Evolutionary conservation across 1,139 yeast genomes (phyloP).

Genomic region (Pichia sp.): DNA sequence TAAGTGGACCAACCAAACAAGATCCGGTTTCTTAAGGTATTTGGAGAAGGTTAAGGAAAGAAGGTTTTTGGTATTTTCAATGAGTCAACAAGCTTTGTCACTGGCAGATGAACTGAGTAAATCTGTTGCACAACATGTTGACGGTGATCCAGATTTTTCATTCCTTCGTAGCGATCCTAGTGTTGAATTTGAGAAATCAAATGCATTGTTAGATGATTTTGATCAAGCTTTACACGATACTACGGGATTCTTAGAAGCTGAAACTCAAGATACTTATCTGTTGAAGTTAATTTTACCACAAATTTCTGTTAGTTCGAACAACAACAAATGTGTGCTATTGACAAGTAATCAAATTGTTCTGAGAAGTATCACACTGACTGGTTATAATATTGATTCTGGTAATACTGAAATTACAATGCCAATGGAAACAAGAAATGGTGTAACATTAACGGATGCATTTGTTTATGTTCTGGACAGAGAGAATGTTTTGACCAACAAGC

Average conservation of each 20-base stretch:
- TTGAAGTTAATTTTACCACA: conserved; percentile 84
- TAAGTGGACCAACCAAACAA: conserved; percentile 72
- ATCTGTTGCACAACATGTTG: conserved; percentile 4
- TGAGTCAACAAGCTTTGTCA: conserved; percentile 71
- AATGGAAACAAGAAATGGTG: conserved; percentile 73
- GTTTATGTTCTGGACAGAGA: conserved; percentile 62
- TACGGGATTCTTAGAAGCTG: conserved; percentile 37
- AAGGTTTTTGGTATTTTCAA: conserved; percentile 55
- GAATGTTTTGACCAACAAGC: conserved; percentile 41
- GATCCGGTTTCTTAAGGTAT: conserved; percentile 63
- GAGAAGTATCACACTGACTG: conserved; percentile 51
- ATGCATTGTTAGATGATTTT: conserved; percentile 42
- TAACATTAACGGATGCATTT: conserved; percentile 65
- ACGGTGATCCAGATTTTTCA: conserved; percentile 18
- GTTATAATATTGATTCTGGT: conserved; percentile 23
- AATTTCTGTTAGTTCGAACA: conserved; percentile 68
- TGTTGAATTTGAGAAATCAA: conserved; percentile 23
- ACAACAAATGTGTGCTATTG: conserved; percentile 64
- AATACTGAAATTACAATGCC: conserved; percentile 49
- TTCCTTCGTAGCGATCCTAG: conserved; percentile 16
- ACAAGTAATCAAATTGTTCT: conserved; percentile 73
- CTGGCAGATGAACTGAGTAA: conserved; percentile 51
- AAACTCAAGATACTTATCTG: conserved; percentile 59
- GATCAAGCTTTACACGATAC: conserved; percentile 51
- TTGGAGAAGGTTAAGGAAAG: conserved; percentile 58